Conservation (phyloP, 805 yeast genomes). For the Teunomyces barrocoloradensis region DNA sequence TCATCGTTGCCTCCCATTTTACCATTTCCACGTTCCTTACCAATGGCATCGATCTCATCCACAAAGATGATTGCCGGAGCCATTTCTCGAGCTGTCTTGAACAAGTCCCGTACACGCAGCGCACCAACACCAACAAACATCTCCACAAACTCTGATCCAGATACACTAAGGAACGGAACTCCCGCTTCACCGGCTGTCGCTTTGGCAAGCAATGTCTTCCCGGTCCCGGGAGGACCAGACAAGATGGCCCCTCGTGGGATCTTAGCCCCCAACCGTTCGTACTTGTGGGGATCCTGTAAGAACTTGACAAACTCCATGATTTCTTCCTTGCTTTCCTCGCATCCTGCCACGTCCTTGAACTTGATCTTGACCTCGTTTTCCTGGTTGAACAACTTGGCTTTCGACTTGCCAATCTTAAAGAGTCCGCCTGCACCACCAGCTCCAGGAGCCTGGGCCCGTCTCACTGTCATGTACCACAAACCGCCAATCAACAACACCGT, state of each 20-base stretch:
- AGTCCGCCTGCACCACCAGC: slow-evolving; percentile 57
- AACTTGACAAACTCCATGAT: slow-evolving; percentile 94
- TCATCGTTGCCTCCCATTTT: slow-evolving; percentile 85
- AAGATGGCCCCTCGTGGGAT: slow-evolving; percentile 94
- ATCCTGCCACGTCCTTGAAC: slow-evolving; percentile 91
- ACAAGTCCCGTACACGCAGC: slow-evolving; percentile 87
- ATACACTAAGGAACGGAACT: slow-evolving; percentile 86
- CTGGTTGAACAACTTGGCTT: slow-evolving; percentile 77
- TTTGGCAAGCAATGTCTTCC: slow-evolving; percentile 87
- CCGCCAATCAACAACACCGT: slow-evolving; percentile 81
- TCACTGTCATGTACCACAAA: slow-evolving; percentile 59
- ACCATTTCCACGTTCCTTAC: slow-evolving; percentile 75
- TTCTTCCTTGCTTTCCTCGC: slow-evolving; percentile 92
- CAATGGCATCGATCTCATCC: slow-evolving; percentile 96
- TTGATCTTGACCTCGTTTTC: slow-evolving; percentile 78
- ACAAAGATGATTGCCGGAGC: slow-evolving; percentile 90
- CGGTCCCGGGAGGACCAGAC: slow-evolving; percentile 97
- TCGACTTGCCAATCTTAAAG: slow-evolving; percentile 74
- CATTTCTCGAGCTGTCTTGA: slow-evolving; percentile 83
- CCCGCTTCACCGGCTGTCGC: slow-evolving; percentile 98
- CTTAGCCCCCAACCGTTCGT: slow-evolving; percentile 87
- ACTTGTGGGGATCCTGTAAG: slow-evolving; percentile 78
- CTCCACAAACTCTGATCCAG: slow-evolving; percentile 95
- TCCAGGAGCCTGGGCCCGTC: slow-evolving; percentile 47
- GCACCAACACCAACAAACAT: slow-evolving; percentile 98